Base-by-base conservation (phyloP, 495 filamentous ascomycete species). In the Halenospora varia region DNA sequence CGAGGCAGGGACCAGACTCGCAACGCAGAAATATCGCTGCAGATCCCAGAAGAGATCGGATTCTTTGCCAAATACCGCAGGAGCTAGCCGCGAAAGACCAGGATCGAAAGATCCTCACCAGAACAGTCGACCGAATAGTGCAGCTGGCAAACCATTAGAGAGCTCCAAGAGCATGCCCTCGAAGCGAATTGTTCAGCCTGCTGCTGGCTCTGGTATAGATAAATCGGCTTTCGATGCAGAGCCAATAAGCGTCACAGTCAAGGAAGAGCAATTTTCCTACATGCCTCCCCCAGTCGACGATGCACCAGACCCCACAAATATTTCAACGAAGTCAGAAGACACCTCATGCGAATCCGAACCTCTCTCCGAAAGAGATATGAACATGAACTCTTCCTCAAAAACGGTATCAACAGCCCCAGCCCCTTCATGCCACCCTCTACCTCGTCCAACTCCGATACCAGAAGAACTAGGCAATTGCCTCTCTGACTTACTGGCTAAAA, bases 1-100 rank as follows among this genome's bases (percentile, higher is more conserved):
- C n/a, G 70, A 73, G 48, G 66, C 63, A 35, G 79, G 80, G n/a
- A 71, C 77, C 54, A 76, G 67, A 60, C 75, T 81, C 49, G 66
- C 76, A 13, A 82, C 83, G 45, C 71, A 62, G 17, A 53, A 64
- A 40, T 76, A 73, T 57, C 60, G 62, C 9, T 55, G 39, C 26
- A 19, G 60, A 48, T 17, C 29, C 10, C 49, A 53, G 39, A 61
- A 60, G 51, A 48, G 40, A 41, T n/a, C 53, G 11, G 53, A 39
- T 2, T 55, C 54, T 9, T 35, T 60, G 6, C 51, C 44, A 35
- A 52, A 44, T 8, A 56, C 29, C 29, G 29, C 29, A 13, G 6
- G 29, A 6, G 29, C 22, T 49, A 57, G 1, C 55, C 58, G 22
- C 35, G 29, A 20, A 42, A 13, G 20, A 13, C 20, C 47, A 9